Conservation (phyloP, 2,329 filamentous ascomycete genomes). For the Falciphora oryzae region DNA sequence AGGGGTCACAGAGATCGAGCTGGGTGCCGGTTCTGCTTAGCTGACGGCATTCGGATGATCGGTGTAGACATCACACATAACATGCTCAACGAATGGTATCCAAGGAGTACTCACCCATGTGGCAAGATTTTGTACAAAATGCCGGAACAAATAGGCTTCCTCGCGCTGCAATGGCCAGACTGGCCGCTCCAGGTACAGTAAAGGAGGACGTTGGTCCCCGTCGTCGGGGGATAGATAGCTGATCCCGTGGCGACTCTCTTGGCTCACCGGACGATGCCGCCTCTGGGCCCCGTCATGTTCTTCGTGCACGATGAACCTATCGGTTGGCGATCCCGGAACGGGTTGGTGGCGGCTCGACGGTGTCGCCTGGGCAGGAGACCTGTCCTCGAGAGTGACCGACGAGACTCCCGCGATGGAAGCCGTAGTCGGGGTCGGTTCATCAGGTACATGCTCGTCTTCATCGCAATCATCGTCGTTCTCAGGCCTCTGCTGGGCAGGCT, state of each 20-base stretch:
- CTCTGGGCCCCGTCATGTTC: slow-evolving; percentile 12
- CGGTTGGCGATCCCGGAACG: slow-evolving; percentile 20
- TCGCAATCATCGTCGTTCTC: background rate
- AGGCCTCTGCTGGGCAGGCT: background rate
- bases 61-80: background rate
- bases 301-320: slow-evolving; percentile 24
- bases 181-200: slow-evolving; percentile 19
- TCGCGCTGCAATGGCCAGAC: slow-evolving; percentile 23
- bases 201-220: background rate
- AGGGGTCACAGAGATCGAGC: slow-evolving; percentile 37
- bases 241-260: background rate
- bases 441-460: background rate
- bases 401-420: background rate
- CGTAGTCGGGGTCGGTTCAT: background rate
- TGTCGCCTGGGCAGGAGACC: background rate
- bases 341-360: background rate
- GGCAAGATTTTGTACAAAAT: slow-evolving; percentile 28
- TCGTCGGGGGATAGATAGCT: slow-evolving; percentile 1
- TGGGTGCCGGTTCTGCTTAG: slow-evolving; percentile 14
- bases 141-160: slow-evolving; percentile 26
- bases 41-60: too few relatives aligned
- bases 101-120: slow-evolving; percentile 23
- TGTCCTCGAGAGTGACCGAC: background rate
- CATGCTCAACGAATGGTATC: background rate
- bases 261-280: background rate